phyloP scores from a whole-genome alignment of 1,284 basidiomycete genomes.

The Dichomitus squalens region DNA sequence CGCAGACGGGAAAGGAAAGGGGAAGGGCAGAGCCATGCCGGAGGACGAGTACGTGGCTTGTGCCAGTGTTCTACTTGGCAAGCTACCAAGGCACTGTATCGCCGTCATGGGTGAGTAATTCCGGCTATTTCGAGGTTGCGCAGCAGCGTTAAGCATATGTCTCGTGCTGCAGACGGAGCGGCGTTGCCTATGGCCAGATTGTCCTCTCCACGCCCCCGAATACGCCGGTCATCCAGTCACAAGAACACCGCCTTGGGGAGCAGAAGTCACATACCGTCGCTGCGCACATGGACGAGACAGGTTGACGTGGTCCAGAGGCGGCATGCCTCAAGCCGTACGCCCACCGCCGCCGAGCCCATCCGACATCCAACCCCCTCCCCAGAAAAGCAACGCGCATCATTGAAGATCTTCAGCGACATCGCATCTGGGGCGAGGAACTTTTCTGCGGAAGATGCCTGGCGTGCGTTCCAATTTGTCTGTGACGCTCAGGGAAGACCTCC shows the following conservation, averaged over 20 bases:
- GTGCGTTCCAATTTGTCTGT: constrained; percentile 16
- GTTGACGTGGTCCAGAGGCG: constrained; percentile 27
- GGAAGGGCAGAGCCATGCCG: constrained; percentile 49
- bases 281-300: constrained; percentile 22
- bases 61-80: constrained; percentile 4
- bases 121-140: constrained; percentile 2
- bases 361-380: constrained; percentile 3
- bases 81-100: neutral
- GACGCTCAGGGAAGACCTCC: constrained; percentile 4
- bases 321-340: constrained; percentile 27
- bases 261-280: constrained; percentile 21
- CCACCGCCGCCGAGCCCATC: neutral
- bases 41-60: constrained; percentile 30
- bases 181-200: constrained; percentile 11
- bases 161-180: constrained; percentile 7
- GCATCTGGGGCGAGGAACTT: constrained; percentile 5
- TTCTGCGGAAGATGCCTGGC: constrained; percentile 24
- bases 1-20: constrained; percentile 57
- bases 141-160: constrained; percentile 3
- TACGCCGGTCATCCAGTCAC: constrained; percentile 26
- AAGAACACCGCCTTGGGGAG: constrained; percentile 20
- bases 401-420: constrained; percentile 12
- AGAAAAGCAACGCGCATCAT: constrained; percentile 2
- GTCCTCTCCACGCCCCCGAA: constrained; percentile 20
- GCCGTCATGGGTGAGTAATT: constrained; percentile 12